Percentiles rank a stretch among this genome's conserved stretches.
phyloP scores from a whole-genome alignment of 2,329 filamentous ascomycete species.

The Biscogniauxia mediterranea region DNA sequence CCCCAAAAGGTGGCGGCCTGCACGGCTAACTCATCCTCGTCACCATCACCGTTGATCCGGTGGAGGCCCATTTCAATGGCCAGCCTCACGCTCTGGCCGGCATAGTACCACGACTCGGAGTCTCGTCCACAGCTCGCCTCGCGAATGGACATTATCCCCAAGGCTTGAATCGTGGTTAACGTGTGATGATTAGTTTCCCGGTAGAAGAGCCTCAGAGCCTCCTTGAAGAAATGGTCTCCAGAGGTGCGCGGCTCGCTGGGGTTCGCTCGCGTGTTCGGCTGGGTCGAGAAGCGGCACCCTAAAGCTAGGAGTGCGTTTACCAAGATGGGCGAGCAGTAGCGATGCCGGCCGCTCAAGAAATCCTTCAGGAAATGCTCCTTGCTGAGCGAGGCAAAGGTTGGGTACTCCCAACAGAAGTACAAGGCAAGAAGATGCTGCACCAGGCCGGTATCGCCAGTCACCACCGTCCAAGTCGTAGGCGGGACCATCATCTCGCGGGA shows the following conservation, averaged over 20 bases:
- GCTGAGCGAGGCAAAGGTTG: constrained; percentile 70
- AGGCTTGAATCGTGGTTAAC: constrained; percentile 70
- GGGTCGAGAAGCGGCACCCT: constrained; percentile 67
- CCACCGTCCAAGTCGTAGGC: constrained; percentile 55
- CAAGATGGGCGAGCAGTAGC: constrained; percentile 67
- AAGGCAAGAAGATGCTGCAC: constrained; percentile 63
- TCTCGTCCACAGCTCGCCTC: constrained; percentile 72
- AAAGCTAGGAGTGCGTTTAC: constrained; percentile 65
- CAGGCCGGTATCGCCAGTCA: constrained; percentile 56
- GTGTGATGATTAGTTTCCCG: constrained; percentile 57
- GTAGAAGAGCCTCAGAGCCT: constrained; percentile 60
- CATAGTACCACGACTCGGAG: constrained; percentile 70
- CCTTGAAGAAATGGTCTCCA: constrained; percentile 73
- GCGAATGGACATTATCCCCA: constrained; percentile 73
- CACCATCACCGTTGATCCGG: constrained; percentile 45
- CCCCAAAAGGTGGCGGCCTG: constrained; percentile 62
- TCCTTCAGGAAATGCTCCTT: constrained; percentile 69
- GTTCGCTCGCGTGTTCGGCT: constrained; percentile 61
- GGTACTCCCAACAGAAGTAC: constrained; percentile 76
- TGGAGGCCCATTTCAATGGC: constrained; percentile 72
- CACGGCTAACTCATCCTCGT: constrained; percentile 57
- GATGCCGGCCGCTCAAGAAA: constrained; percentile 57
- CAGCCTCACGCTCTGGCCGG: constrained; percentile 69
- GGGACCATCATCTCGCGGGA: constrained; percentile 44
- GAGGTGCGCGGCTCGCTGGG: constrained; percentile 62